Evolutionary conservation across 2,329 filamentous ascomycete genomes (phyloP).

Genomic region (Cercospora canescens): DNA sequence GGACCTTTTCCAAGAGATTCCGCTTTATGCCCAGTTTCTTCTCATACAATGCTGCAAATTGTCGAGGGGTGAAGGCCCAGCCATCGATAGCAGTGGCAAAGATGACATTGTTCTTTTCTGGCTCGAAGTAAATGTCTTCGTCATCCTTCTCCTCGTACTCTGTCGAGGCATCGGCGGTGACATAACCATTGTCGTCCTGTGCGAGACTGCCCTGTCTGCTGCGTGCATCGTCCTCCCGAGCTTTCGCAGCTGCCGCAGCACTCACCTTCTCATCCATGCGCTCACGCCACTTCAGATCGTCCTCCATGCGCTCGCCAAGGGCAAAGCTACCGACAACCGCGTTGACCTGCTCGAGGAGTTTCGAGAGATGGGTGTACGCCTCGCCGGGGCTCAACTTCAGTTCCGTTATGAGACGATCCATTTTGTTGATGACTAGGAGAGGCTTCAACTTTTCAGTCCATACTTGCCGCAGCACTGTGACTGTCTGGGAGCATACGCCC

Average conservation of each 20-base stretch:
- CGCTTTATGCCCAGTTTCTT: slow-evolving; percentile 96
- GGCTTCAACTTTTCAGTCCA: slow-evolving; percentile 97
- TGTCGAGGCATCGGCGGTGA: slow-evolving; percentile 50
- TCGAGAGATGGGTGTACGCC: slow-evolving; percentile 85
- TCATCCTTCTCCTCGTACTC: slow-evolving; percentile 90
- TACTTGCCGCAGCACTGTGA: slow-evolving; percentile 90
- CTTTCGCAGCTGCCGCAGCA: slow-evolving; percentile 55
- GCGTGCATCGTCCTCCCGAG: slow-evolving; percentile 30
- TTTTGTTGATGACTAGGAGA: slow-evolving; percentile 95
- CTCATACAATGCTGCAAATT: slow-evolving; percentile 91
- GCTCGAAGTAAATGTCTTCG: slow-evolving; percentile 96
- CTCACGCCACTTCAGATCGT: slow-evolving; percentile 94
- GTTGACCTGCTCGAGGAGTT: slow-evolving; percentile 92
- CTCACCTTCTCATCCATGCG: slow-evolving; percentile 83
- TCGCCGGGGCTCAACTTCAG: slow-evolving; percentile 89
- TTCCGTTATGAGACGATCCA: slow-evolving; percentile 91
- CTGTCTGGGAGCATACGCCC: slow-evolving; percentile 96
- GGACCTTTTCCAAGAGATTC: slow-evolving; percentile 81
- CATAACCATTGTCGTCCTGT: slow-evolving; percentile 55
- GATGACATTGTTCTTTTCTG: slow-evolving; percentile 98
- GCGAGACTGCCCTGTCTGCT: slow-evolving; percentile 48
- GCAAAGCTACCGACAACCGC: slow-evolving; percentile 97
- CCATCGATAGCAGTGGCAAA: slow-evolving; percentile 97
- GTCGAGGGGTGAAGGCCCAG: slow-evolving; percentile 97
- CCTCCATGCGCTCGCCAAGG: slow-evolving; percentile 97